Base-by-base conservation (phyloP, 441 rosid genomes). In the Euphorbia corollata region DNA sequence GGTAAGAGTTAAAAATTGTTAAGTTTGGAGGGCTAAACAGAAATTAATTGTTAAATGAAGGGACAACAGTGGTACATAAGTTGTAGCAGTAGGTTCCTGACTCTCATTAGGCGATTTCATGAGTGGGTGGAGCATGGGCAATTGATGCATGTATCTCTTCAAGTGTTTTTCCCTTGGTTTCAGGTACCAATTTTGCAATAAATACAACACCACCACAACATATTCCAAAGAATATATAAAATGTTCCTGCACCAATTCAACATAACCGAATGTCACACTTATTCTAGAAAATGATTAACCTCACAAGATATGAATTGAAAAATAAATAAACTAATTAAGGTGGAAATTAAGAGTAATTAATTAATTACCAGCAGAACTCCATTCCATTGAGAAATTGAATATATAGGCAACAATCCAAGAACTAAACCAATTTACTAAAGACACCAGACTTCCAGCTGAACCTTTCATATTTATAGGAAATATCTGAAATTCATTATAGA, bases 131-230 rank as follows among this genome's bases (percentile, higher is more conserved):
- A 36, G 1, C 8, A 18, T 11, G n/a, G 0, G 43, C 38, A 16
- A 60, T 8, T 0, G 62, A 13, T 41, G 60, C 74, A 59, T 75
- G 80, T 16, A 83, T 56, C 59, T 83, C 82, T 74, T 83, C 87
- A 3, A 81, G 70, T 0, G 79, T 62, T 45, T 61, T 65, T 9
- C 84, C 83, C 60, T 72, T 83, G 4, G 85, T 83, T 65, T 81
- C 87, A 0, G 82, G 83, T n/a, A 81, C 79, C 8, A 77, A 23
- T 45, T 75, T 77, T 41, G 55, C 64, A 27, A 65, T 18, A 59
- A 83, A 81, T 4, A 77, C 3, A 43, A 75, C 20, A 0, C 76
- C 18, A 0, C 58, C 4, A 19, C 71, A 75, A 18, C 71, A 50
- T 11, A 63, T 38, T 38, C 48, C 58, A 0, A 75, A 55, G 36